Percentiles rank a stretch among this genome's conserved stretches.
Conservation (phyloP, 768 basidiomycete species). For the Cubamyces sp. region DNA sequence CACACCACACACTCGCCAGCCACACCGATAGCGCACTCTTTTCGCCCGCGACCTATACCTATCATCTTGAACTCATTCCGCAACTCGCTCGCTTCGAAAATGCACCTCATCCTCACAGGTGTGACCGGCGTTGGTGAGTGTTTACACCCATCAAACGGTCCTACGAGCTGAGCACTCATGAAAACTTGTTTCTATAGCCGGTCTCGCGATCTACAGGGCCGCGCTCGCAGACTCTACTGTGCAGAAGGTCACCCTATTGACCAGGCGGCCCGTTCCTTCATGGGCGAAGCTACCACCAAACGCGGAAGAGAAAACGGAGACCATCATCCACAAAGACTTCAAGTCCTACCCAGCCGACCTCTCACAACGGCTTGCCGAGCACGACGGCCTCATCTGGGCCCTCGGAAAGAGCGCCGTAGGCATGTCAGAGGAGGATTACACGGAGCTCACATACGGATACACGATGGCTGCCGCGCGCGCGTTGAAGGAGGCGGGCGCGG, state of each 20-base stretch:
- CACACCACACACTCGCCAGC: too few relatives aligned
- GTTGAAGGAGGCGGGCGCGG: conserved; percentile 35
- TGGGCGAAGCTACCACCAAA: conserved; percentile 38
- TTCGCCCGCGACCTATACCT: too few relatives aligned
- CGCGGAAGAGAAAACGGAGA: conserved; percentile 35
- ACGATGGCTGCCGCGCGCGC: conserved; percentile 37
- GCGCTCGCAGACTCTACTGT: conserved; percentile 37
- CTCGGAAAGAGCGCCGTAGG: conserved; percentile 36
- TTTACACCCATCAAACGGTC: neutral
- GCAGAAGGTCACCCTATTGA: conserved; percentile 38
- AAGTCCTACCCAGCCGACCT: conserved; percentile 37
- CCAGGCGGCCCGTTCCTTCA: conserved; percentile 38
- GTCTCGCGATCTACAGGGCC: conserved; percentile 40
- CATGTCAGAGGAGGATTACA: conserved; percentile 39
- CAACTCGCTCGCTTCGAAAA: neutral
- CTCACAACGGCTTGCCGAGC: conserved; percentile 34
- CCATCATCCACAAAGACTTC: conserved; percentile 41
- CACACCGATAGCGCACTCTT: too few relatives aligned
- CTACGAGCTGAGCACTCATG: neutral
- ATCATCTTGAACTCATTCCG: too few relatives aligned
- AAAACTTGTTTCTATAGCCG: conserved; percentile 30
- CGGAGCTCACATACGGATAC: conserved; percentile 41
- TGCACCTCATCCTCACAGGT: conserved; percentile 39
- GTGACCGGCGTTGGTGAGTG: conserved; percentile 40
- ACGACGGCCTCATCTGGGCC: conserved; percentile 45